Base-by-base conservation (phyloP, 495 filamentous ascomycete species). In the Neurospora intermedia region DNA sequence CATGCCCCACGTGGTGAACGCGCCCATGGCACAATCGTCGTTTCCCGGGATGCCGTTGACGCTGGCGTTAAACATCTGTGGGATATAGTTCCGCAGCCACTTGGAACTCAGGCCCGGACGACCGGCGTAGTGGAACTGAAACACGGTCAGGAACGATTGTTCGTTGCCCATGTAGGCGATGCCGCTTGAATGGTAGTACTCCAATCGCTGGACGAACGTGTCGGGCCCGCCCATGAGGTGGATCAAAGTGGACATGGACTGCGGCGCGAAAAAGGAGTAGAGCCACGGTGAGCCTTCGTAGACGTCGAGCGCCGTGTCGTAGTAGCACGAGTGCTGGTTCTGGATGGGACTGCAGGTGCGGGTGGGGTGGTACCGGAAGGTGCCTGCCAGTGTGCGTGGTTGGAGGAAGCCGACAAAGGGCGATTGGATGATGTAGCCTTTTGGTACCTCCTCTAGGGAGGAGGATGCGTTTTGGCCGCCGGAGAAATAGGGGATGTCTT, bases 11-110 rank as follows among this genome's bases (percentile, higher is more conserved):
- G 88, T 88, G 6, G 87, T 83, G 74, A 93, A 93, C 3, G 90
- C 88, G 10, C 91, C 92, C 90, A 93, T 92, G 20, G 91, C 90
- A 70, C 88, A 89, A 79, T 93, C 91, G 73, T 93, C 91, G 78
- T 93, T 93, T 0, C 91, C 91, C 3, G 91, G 91, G 42, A 94
- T 88, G 5, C 91, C 91, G 71, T 83, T 83, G 9, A 86, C 76
- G 3, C 85, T 87, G 5, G 85, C 85, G 78, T 91, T 89, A 81
- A 92, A 93, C 71, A 86, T 86, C n/a, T 0, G 83, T 82, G 0
- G 91, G 73, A 94, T 90, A 78, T 92, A 93, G 72, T 75, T 82
- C 75, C 91, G 89, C 9, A 85, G 83, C 74, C 88, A 89, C 73
- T 86, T 83, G 7, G 87, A 83, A 13, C 89, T 91, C 2, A 92